Base-by-base conservation (phyloP, 768 basidiomycete species). In the Lepiota subincarnata region DNA sequence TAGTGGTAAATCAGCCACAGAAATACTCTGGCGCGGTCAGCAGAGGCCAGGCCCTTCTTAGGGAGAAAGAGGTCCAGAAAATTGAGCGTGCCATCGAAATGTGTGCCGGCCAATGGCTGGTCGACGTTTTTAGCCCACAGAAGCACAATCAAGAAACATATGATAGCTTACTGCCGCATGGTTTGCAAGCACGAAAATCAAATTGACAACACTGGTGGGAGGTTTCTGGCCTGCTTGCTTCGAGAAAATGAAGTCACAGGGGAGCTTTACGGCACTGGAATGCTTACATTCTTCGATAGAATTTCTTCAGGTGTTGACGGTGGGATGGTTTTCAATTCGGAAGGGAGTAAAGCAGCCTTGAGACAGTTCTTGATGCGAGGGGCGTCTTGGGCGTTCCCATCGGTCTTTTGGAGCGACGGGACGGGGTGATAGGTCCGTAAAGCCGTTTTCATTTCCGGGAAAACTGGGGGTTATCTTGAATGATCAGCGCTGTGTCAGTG, bases 371-470 rank as follows among this genome's bases (percentile, higher is more conserved):
- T 95, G 68, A 95, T 90, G 56, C 92, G 82, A 18, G 92, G 92
- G 37, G 92, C 92, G 66, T 95, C 92, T 66, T 93, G 90, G 6
- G 90, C 82, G 66, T 92, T 92, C 14, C 87, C 88, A 59, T 87
- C 86, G 13, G 91, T 89, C 72, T 89, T 89, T 66, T 94, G 92
- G 22, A 94, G 72, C 26, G 87, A 87, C 8, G 92, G 92, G n/a
- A 92, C 83, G 24, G 92, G 90, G 62, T 94, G 92, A 67, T 94
- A 94, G 50, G 89, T 90, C 64, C 92, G 76, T 51, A 94, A 73
- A 16, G 89, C 87, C 4, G 92, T 94, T 68, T 90, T 89, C 92
- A 94, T 93, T 74, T 92, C 90, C 53, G 90, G 90, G 66, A 92
- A 92, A 73, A 94, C 89, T 92, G 64, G 38, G 26, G 60, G 48